Percentiles rank a stretch among this genome's conserved stretches.
phyloP scores from a whole-genome alignment of 176 grass and related monocot genomes.

The Canna indica region DNA sequence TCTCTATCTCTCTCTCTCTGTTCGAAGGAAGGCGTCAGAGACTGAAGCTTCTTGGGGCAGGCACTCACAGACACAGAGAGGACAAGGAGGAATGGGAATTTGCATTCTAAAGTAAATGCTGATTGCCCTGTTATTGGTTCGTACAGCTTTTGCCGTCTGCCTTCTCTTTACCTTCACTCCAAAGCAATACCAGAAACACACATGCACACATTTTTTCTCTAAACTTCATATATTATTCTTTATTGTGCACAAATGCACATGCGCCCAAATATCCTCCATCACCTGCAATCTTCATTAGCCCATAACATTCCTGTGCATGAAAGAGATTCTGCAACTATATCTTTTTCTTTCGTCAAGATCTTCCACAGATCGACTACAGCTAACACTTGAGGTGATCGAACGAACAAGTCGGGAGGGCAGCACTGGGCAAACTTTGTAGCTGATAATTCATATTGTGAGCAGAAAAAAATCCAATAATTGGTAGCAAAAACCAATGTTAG shows the following conservation, averaged over 20 bases:
- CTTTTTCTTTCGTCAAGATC: background rate
- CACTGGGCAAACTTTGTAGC: too few relatives aligned
- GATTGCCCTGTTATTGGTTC: constrained; percentile 8
- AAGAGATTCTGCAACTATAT: too few relatives aligned
- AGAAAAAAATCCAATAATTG: too few relatives aligned
- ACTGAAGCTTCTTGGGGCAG: background rate
- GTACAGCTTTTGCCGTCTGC: background rate
- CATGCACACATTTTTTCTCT: too few relatives aligned
- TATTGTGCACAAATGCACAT: too few relatives aligned
- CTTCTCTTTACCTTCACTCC: background rate
- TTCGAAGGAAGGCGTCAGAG: background rate
- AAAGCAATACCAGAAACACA: background rate
- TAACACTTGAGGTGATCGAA: background rate
- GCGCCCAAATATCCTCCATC: too few relatives aligned
- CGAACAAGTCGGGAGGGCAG: background rate
- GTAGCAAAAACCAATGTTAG: too few relatives aligned
- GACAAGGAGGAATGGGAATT: background rate
- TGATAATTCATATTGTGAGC: too few relatives aligned
- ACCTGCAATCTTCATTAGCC: too few relatives aligned
- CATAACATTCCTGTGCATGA: too few relatives aligned
- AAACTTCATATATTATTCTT: too few relatives aligned
- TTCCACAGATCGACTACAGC: too few relatives aligned
- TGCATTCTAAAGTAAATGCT: background rate
- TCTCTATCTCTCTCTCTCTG: background rate
- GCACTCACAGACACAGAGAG: background rate